These are phyloP conservation scores for Eleusine indica DNA, from an alignment of 176 grass and related monocot species.

Conservation along the genomic window DNA sequence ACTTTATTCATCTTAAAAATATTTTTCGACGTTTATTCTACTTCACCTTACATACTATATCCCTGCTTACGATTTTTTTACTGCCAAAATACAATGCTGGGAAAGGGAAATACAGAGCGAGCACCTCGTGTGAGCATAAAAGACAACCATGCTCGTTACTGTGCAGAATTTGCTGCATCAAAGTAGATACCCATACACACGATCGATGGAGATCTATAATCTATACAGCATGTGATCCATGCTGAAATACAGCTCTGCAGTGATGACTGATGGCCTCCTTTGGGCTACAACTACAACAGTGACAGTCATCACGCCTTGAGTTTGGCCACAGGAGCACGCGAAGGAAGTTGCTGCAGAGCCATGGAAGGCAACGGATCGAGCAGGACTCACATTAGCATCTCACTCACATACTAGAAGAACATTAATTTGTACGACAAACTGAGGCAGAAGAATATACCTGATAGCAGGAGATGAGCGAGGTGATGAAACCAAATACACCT, in stretches of 20 bases:
- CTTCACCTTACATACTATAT: no score
- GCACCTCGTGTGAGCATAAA: neutral
- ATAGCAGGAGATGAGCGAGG: conserved; percentile 80
- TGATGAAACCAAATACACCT: conserved; percentile 81
- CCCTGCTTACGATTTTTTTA: no score
- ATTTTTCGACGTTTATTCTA: no score
- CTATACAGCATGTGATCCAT: neutral
- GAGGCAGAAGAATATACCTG: conserved; percentile 38
- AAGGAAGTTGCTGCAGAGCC: conserved; percentile 58
- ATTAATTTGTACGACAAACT: neutral
- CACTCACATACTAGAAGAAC: neutral
- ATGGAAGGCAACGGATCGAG: neutral
- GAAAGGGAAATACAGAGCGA: neutral
- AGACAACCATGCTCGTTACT: neutral
- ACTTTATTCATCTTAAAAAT: no score
- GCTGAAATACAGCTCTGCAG: neutral
- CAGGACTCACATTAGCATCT: no score
- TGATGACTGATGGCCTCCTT: neutral
- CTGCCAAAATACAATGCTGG: no score
- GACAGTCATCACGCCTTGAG: conserved; percentile 36
- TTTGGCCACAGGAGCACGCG: conserved; percentile 46
- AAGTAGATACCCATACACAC: neutral
- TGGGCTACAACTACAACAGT: neutral
- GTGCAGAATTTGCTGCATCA: neutral
- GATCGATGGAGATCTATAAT: neutral